phyloP scores from a whole-genome alignment of 331 rosid species.

The Malus hybrid region DNA sequence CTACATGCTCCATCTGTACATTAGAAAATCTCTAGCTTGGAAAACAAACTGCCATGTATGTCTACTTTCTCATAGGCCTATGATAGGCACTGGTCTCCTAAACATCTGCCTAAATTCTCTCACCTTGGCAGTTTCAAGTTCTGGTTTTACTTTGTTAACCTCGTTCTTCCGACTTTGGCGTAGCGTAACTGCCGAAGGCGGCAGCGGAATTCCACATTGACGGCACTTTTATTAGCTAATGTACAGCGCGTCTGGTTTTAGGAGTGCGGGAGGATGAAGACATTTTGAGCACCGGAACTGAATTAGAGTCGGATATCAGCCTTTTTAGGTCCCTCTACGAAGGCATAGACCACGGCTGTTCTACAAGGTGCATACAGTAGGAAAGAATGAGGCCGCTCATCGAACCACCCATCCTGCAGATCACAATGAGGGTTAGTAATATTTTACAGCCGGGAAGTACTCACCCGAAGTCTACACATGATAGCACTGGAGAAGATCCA shows the following conservation, averaged over 20 bases:
- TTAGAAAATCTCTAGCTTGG: background rate
- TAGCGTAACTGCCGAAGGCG: background rate
- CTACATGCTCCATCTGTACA: background rate
- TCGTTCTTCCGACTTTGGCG: background rate
- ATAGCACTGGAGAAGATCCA: background rate
- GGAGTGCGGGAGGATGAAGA: background rate
- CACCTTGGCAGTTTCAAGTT: background rate
- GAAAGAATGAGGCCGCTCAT: conserved; percentile 73
- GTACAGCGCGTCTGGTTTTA: background rate
- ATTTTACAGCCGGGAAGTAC: background rate
- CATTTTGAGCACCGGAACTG: background rate
- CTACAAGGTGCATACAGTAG: conserved; percentile 67
- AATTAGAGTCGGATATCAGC: background rate
- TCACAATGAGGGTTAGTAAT: background rate
- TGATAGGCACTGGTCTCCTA: background rate
- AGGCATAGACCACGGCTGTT: conserved; percentile 73
- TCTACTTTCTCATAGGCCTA: background rate
- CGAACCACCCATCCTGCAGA: conserved; percentile 65
- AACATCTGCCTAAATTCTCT: background rate
- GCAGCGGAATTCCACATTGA: background rate
- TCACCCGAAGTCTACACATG: background rate
- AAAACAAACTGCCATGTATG: background rate
- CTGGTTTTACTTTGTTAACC: background rate
- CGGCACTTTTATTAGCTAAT: conserved; percentile 1
- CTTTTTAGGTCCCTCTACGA: conserved; percentile 21